These are phyloP conservation scores for Wickerhamomyces rabaulensis DNA, from an alignment of 805 yeast genomes.

Conservation along the genomic window DNA sequence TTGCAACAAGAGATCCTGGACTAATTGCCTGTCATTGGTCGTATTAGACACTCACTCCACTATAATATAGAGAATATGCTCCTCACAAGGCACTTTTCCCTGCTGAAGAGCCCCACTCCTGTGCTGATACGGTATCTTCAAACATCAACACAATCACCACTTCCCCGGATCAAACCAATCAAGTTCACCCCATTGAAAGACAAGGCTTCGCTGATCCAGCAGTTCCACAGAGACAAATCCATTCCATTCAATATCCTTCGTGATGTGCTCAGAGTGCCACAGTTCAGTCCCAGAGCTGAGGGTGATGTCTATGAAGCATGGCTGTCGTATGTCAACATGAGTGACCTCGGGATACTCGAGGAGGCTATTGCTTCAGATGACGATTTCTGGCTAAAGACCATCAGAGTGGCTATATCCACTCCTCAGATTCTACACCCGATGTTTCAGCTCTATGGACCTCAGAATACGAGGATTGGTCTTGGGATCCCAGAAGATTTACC, in stretches of 20 bases:
- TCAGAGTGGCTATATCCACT: constrained; percentile 12
- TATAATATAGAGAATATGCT: background rate
- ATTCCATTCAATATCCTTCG: constrained; percentile 19
- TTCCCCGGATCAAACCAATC: background rate
- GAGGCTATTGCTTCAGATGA: background rate
- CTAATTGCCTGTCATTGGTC: background rate
- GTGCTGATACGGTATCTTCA: background rate
- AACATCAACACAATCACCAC: background rate
- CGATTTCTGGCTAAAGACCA: constrained; percentile 14
- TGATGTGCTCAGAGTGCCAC: constrained; percentile 15
- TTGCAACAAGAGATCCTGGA: background rate
- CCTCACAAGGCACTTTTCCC: background rate
- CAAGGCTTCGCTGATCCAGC: constrained; percentile 6
- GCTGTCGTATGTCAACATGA: constrained; percentile 10
- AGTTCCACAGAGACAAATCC: constrained; percentile 9
- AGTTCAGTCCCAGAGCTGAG: background rate
- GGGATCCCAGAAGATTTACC: constrained; percentile 7
- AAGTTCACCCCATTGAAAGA: constrained; percentile 16
- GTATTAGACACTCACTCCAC: background rate
- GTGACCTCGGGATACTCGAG: constrained; percentile 4
- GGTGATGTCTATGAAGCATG: constrained; percentile 13
- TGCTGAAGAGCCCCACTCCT: background rate
- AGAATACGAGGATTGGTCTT: background rate
- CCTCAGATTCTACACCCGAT: constrained; percentile 11
- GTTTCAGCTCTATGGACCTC: constrained; percentile 4